Conservation (phyloP, 2,329 filamentous ascomycete genomes). For the Kalmusia sp. region DNA sequence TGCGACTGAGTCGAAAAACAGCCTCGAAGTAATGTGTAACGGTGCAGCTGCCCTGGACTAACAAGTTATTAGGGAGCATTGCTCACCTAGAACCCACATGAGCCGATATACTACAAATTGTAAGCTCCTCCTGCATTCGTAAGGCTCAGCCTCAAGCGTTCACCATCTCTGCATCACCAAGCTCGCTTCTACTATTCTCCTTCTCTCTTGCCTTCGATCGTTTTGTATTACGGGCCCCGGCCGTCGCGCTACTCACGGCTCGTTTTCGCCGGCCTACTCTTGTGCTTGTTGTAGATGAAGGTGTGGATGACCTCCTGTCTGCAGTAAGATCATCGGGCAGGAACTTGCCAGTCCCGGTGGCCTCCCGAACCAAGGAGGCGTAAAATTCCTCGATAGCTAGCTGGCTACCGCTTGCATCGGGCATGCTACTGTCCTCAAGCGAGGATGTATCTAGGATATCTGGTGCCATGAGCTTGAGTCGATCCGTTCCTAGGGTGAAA, state of each 20-base stretch:
- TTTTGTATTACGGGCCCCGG: conserved; percentile 28
- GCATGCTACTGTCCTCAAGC: conserved; percentile 27
- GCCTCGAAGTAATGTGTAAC: too few species aligned
- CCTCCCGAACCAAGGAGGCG: conserved; percentile 38
- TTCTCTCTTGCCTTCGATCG: conserved; percentile 31
- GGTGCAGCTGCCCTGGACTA: too few species aligned
- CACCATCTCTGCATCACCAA: conserved; percentile 19
- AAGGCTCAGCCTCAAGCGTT: conserved; percentile 6
- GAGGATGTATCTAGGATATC: conserved; percentile 32
- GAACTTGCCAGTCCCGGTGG: conserved; percentile 41
- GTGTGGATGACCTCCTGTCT: conserved; percentile 26
- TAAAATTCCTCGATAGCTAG: conserved; percentile 42
- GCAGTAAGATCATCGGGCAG: conserved; percentile 25
- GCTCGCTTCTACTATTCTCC: conserved; percentile 20
- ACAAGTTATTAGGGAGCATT: too few species aligned
- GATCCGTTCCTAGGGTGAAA: conserved; percentile 49
- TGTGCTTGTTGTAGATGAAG: conserved; percentile 30
- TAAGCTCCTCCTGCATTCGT: too few species aligned
- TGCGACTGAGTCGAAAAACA: not conserved
- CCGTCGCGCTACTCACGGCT: conserved; percentile 32
- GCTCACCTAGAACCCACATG: too few species aligned
- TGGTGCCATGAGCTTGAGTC: conserved; percentile 47
- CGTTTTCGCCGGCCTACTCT: conserved; percentile 29
- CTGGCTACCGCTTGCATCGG: conserved; percentile 38
- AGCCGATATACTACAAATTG: too few species aligned